Percentiles rank a stretch among this genome's conserved stretches.
Conservation (phyloP, 192 early-diverging fungal genomes). For the Backusella sp. region DNA sequence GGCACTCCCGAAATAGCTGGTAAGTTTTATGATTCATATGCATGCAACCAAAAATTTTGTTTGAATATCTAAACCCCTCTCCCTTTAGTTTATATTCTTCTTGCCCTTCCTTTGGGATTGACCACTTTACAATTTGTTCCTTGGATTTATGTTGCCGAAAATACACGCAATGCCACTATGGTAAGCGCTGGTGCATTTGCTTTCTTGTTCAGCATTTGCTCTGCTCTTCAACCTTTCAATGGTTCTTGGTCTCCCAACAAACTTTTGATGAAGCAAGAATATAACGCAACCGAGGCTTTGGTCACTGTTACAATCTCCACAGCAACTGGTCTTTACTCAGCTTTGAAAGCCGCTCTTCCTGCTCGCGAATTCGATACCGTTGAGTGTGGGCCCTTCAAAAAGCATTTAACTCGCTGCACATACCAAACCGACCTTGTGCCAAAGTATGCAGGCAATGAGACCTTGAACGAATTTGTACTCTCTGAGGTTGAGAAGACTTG, state of each 20-base stretch:
- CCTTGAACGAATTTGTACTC: background rate
- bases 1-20: constrained; percentile 47
- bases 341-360: constrained; percentile 22
- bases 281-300: constrained; percentile 31
- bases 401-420: background rate
- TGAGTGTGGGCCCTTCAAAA: background rate
- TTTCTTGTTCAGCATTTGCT: constrained; percentile 36
- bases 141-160: constrained; percentile 39
- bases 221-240: constrained; percentile 40
- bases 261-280: constrained; percentile 40
- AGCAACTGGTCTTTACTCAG: background rate
- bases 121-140: constrained; percentile 44
- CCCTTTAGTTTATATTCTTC: constrained; percentile 41
- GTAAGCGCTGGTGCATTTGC: constrained; percentile 20
- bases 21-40: constrained; percentile 21
- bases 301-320: constrained; percentile 39
- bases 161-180: constrained; percentile 11
- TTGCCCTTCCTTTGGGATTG: constrained; percentile 34
- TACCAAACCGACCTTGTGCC: constrained; percentile 3
- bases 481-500: background rate
- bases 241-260: constrained; percentile 42
- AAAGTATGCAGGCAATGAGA: background rate
- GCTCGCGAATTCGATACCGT: background rate
- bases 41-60: background rate
- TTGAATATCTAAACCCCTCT: background rate